Conservation (phyloP, 1,284 basidiomycete species). For the Naganishia sp. region DNA sequence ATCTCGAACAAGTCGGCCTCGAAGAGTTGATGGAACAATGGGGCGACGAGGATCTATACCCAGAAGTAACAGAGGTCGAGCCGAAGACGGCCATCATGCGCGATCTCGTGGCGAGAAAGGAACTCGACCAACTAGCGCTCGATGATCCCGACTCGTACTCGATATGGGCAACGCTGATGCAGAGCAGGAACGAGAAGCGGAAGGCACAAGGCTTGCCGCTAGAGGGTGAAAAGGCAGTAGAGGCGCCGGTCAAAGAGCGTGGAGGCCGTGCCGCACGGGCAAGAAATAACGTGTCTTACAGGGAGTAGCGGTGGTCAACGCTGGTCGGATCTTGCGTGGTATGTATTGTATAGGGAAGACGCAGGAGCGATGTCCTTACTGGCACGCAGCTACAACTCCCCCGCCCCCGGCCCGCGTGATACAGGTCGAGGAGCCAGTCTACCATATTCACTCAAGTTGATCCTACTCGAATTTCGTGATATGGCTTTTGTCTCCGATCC, state of each 20-base stretch:
- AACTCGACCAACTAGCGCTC: constrained; percentile 17
- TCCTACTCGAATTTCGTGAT: constrained; percentile 48
- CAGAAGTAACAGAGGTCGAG: constrained; percentile 10
- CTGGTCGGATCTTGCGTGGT: not conserved
- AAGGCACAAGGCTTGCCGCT: constrained; percentile 4
- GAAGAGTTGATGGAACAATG: constrained; percentile 8
- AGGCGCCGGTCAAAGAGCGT: constrained; percentile 4
- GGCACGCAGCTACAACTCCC: constrained; percentile 2
- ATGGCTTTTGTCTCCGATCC: constrained; percentile 32
- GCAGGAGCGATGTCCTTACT: too few species aligned
- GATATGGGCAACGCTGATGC: constrained; percentile 17
- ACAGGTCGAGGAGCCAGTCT: constrained; percentile 24
- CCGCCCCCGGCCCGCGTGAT: constrained; percentile 27
- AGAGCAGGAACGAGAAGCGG: constrained; percentile 15
- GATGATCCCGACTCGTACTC: constrained; percentile 16
- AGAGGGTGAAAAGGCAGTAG: constrained; percentile 14
- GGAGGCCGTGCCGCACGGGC: constrained; percentile 15
- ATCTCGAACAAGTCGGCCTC: constrained; percentile 7
- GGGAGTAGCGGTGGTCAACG: not conserved
- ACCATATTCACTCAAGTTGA: constrained; percentile 45
- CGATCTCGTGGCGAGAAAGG: constrained; percentile 19
- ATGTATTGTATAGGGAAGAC: not conserved
- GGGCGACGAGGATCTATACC: constrained; percentile 18
- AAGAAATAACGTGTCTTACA: constrained; percentile 16
- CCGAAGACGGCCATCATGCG: constrained; percentile 18